Percentiles rank a stretch among this genome's conserved stretches.
Evolutionary conservation across 202 grass and related monocot genomes (phyloP).

Genomic region (Alloteropsis angusta): DNA sequence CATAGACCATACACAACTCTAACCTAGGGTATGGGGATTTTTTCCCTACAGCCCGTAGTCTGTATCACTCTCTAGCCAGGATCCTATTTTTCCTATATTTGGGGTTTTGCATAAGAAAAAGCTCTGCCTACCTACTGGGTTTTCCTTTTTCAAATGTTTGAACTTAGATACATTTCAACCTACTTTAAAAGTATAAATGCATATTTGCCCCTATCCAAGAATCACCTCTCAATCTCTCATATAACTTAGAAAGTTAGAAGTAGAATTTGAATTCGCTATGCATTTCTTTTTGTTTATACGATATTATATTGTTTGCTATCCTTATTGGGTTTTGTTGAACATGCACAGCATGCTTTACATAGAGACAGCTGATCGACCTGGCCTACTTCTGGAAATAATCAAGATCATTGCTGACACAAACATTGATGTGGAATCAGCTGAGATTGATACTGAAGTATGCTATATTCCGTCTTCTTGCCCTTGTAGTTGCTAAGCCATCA

Average conservation of each 20-base stretch:
- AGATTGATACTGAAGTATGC: conserved; percentile 90
- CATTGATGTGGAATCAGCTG: conserved; percentile 80
- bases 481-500: not conserved
- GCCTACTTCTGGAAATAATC: conserved; percentile 70
- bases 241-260: not conserved
- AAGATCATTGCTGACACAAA: conserved; percentile 73
- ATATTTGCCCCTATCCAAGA: not conserved
- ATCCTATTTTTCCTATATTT: not conserved
- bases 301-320: conserved; percentile 13
- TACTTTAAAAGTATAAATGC: not conserved
- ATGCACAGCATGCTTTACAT: conserved; percentile 72
- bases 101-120: not conserved
- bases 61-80: not conserved
- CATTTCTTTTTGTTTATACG: not conserved
- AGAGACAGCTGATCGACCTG: conserved; percentile 93
- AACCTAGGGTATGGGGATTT: not conserved
- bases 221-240: not conserved
- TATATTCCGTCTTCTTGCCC: not conserved
- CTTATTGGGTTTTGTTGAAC: conserved; percentile 23
- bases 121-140: not conserved
- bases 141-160: not conserved
- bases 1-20: not conserved
- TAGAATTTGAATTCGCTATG: not conserved
- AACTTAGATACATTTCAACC: not conserved
- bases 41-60: too few relatives aligned